A percentile compares a stretch with the other conserved stretches of the same genome.
phyloP scores from a whole-genome alignment of 352 stramenopile genomes.

The Poterioochromonas sp. region DNA sequence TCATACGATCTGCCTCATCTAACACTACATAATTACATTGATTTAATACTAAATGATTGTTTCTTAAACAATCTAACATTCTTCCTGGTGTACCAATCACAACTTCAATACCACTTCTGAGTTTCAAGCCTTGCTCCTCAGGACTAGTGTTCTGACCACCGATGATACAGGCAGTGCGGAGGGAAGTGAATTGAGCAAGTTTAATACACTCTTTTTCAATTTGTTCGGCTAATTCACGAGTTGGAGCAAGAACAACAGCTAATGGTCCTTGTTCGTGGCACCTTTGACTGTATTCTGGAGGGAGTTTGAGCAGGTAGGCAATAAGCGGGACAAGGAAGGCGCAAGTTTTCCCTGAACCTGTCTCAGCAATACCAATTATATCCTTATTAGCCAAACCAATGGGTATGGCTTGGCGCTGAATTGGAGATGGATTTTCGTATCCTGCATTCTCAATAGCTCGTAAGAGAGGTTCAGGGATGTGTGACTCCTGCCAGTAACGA shows the following conservation, averaged over 20 bases:
- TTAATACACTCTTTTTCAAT: slow-evolving; percentile 89
- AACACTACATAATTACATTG: slow-evolving; percentile 98
- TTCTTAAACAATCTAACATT: slow-evolving; percentile 94
- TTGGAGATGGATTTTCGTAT: slow-evolving; percentile 91
- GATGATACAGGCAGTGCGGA: slow-evolving; percentile 55
- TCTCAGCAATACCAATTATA: slow-evolving; percentile 98
- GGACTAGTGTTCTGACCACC: slow-evolving; percentile 88
- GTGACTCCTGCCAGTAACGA: slow-evolving; percentile 77
- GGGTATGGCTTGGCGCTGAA: slow-evolving; percentile 91
- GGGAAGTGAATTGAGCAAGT: slow-evolving; percentile 69
- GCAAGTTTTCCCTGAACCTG: slow-evolving; percentile 92
- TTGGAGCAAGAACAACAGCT: slow-evolving; percentile 95
- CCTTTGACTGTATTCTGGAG: slow-evolving; percentile 57
- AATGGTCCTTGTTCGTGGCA: slow-evolving; percentile 57
- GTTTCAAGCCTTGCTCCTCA: slow-evolving; percentile 87
- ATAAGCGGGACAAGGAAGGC: slow-evolving; percentile 96
- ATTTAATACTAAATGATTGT: slow-evolving; percentile 93
- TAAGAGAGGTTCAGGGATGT: slow-evolving; percentile 48
- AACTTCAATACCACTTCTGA: slow-evolving; percentile 85
- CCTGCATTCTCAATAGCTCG: slow-evolving; percentile 45
- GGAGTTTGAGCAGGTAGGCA: slow-evolving; percentile 83
- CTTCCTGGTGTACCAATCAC: slow-evolving; percentile 96
- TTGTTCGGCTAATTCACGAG: slow-evolving; percentile 92
- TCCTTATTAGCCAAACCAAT: slow-evolving; percentile 73
- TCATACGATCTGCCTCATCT: slow-evolving; percentile 86